These are phyloP conservation scores for Termitomyces sp. DNA, from an alignment of 768 basidiomycete species.

Conservation along the genomic window DNA sequence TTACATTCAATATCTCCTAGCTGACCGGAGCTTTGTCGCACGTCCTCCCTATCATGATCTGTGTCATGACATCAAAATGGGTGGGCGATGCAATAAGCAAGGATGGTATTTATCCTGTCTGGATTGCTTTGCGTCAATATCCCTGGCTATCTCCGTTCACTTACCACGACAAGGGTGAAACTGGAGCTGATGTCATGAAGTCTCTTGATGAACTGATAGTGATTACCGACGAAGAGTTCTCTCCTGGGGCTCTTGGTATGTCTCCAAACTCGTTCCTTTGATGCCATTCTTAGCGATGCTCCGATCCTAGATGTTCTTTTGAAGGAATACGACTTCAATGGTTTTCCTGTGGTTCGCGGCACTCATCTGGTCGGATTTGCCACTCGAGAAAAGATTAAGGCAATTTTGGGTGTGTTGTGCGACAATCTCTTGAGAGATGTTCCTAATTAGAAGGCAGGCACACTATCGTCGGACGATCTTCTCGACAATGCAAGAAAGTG, in stretches of 20 bases:
- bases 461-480: conserved; percentile 29
- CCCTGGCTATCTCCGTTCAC: conserved; percentile 69
- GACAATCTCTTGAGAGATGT: not conserved
- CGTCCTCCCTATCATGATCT: conserved; percentile 81
- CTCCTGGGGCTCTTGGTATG: conserved; percentile 49
- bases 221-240: conserved; percentile 48
- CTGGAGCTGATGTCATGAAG: conserved; percentile 61
- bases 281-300: not conserved
- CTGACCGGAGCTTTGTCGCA: conserved; percentile 79
- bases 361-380: conserved; percentile 59
- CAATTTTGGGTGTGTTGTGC: conserved; percentile 31
- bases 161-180: conserved; percentile 64
- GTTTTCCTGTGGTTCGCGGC: conserved; percentile 62
- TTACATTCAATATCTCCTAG: conserved; percentile 29
- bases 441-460: conserved; percentile 20
- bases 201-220: conserved; percentile 47
- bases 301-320: conserved; percentile 37
- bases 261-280: not conserved
- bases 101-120: conserved; percentile 69
- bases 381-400: conserved; percentile 51
- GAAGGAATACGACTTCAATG: conserved; percentile 47
- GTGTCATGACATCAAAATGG: conserved; percentile 76
- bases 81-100: conserved; percentile 69
- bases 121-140: conserved; percentile 71
- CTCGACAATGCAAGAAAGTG: conserved; percentile 35